Base-by-base conservation (phyloP, 495 filamentous ascomycete genomes). In the Lepidopterella palustris region DNA sequence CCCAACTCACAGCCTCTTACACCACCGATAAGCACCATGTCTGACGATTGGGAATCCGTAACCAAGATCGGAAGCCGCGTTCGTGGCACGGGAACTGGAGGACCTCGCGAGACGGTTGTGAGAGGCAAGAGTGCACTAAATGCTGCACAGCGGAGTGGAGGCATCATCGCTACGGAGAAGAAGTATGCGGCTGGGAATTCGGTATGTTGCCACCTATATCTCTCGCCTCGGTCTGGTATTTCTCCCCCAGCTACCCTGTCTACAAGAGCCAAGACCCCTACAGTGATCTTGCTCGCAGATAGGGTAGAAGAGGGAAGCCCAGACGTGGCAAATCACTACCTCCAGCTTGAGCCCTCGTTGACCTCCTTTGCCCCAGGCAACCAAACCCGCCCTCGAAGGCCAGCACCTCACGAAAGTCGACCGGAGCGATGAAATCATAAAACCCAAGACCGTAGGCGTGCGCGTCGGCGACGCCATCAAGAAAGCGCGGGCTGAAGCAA, bases 351-450 rank as follows among this genome's bases (percentile, higher is more conserved):
- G 28, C 45, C 13, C 29, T 45, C 15, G 10, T 20, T 31, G 21
- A 39, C n/a, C 1, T 56, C 57, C 66, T 47, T 57, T 47, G 31
- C 20, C 11, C 58, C 35, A 27, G 20, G 20, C 40, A 51, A 18
- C 51, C 54, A 58, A 63, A 87, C 83, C 79, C 58, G 76, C 76
- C 58, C 83, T 80, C 61, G 92, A 97, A 79, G 93, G 93, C 69
- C 93, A 99, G 76, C 90, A 88, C 70, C 80, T 97, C 53, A 97
- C 93, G 45, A 99, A 97, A 80, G 91, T 99, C 72, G 93, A 97
- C 81, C 93, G 93, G 67, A 83, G 84, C 73, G 95, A 97, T 80
- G 93, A 97, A 72, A 96, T 97, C 77, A 84, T 97, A 73, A 95
- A 95, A 78, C 90, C 90, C 66, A 92, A 91, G 75, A 96, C 90